Percentiles rank a stretch among this genome's conserved stretches.
Conservation (phyloP, 2,329 filamentous ascomycete species). For the Cercospora janseana region DNA sequence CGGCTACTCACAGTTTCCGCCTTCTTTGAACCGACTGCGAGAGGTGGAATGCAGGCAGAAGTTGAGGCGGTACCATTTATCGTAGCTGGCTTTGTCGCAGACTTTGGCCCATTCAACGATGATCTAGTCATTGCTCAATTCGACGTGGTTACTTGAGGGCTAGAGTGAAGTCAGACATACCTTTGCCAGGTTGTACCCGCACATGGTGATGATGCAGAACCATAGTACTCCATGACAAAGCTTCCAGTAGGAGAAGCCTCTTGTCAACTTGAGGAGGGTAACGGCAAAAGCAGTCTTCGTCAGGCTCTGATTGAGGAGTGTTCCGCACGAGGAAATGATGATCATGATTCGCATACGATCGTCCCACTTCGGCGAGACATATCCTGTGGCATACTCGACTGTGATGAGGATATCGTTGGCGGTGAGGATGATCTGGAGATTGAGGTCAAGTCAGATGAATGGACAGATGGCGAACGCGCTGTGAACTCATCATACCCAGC, state of each 20-base stretch:
- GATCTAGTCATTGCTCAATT: conserved; percentile 26
- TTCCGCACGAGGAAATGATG: conserved; percentile 44
- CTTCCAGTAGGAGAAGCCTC: conserved; percentile 31
- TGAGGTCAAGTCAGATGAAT: conserved; percentile 10
- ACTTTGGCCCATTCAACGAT: conserved; percentile 53
- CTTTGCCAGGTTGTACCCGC: conserved; percentile 50
- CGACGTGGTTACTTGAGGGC: background rate
- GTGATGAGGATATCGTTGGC: conserved; percentile 49
- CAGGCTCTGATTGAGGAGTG: conserved; percentile 40
- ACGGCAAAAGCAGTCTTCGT: conserved; percentile 44
- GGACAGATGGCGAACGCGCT: background rate
- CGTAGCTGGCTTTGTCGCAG: conserved; percentile 45
- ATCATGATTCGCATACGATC: conserved; percentile 56
- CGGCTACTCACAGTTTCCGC: conserved; percentile 48
- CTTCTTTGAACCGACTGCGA: conserved; percentile 49
- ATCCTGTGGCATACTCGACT: conserved; percentile 51
- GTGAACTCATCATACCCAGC: conserved; percentile 37
- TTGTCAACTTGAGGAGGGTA: conserved; percentile 46
- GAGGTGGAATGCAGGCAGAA: conserved; percentile 46
- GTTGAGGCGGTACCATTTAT: conserved; percentile 50
- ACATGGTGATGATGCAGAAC: conserved; percentile 53
- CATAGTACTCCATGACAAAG: conserved; percentile 41
- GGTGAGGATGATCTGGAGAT: conserved; percentile 44
- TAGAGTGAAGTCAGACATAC: conserved; percentile 17
- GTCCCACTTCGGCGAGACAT: conserved; percentile 50